These are phyloP conservation scores for Hortaea werneckii DNA, from an alignment of 2,329 filamentous ascomycete genomes.

Conservation along the genomic window DNA sequence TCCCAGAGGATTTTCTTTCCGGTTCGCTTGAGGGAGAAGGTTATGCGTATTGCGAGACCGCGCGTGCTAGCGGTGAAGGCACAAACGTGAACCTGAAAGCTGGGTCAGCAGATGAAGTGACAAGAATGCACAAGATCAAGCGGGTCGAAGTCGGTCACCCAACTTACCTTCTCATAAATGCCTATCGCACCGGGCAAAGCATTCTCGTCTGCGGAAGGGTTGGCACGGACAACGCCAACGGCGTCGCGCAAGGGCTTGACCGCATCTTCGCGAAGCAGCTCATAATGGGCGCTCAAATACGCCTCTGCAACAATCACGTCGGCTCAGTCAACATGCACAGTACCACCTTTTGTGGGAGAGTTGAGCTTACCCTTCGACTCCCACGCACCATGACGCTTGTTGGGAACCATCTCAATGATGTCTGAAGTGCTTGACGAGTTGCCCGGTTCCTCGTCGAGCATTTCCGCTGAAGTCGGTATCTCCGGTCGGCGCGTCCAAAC, in stretches of 20 bases:
- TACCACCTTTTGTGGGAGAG: neutral
- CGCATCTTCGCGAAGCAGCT: constrained; percentile 64
- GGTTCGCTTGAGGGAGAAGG: constrained; percentile 58
- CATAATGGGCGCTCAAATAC: constrained; percentile 66
- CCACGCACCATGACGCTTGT: constrained; percentile 50
- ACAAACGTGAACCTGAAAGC: constrained; percentile 51
- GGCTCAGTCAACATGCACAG: neutral
- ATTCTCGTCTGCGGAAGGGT: constrained; percentile 49
- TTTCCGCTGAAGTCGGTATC: constrained; percentile 45
- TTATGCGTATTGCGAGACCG: constrained; percentile 57
- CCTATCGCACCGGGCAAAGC: constrained; percentile 31
- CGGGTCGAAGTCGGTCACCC: neutral
- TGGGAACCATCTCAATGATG: constrained; percentile 26
- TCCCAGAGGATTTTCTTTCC: constrained; percentile 59
- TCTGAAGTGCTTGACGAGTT: constrained; percentile 6
- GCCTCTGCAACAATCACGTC: constrained; percentile 28
- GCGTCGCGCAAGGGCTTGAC: constrained; percentile 59
- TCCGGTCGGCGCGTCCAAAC: constrained; percentile 37
- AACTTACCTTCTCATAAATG: constrained; percentile 59
- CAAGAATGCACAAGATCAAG: no score
- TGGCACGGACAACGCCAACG: constrained; percentile 44
- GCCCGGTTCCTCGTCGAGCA: constrained; percentile 28
- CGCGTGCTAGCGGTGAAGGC: constrained; percentile 53
- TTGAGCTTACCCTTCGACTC: constrained; percentile 33
- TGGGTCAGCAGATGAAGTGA: constrained; percentile 8